phyloP scores from a whole-genome alignment of 2,329 filamentous ascomycete species.

The Paraphaeosphaeria minitans region DNA sequence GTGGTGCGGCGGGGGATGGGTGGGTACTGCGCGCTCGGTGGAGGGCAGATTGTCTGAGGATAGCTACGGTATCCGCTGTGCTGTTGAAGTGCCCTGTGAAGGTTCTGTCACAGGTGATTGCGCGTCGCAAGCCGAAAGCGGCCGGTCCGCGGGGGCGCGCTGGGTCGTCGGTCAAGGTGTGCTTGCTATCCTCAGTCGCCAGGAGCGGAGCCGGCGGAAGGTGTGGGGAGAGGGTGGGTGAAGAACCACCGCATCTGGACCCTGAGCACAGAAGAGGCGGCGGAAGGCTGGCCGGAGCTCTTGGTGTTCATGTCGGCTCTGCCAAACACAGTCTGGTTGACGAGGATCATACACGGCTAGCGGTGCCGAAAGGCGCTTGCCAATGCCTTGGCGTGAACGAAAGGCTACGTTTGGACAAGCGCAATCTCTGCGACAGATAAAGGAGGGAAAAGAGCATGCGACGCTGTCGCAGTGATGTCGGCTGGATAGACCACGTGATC shows the following conservation, averaged over 20 bases:
- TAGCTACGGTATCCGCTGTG: not conserved
- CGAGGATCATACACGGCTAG: not conserved
- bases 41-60: not conserved
- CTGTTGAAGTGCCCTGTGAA: not conserved
- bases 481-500: not conserved
- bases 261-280: not conserved
- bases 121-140: not conserved
- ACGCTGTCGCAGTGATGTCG: not conserved
- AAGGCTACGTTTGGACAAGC: not conserved
- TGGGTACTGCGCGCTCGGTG: not conserved
- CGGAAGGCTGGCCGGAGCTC: not conserved
- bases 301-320: not conserved
- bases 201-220: conserved; percentile 1
- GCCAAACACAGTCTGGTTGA: not conserved
- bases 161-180: not conserved
- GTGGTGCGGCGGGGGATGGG: not conserved
- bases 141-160: not conserved
- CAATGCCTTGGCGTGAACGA: conserved; percentile 1
- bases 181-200: not conserved
- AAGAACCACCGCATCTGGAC: conserved; percentile 1
- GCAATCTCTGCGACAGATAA: not conserved
- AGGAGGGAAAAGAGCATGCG: not conserved
- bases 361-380: conserved; percentile 3
- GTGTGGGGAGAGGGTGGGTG: not conserved
- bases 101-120: not conserved